Base-by-base conservation (phyloP, 768 basidiomycete species). In the Lactarius pseudohatsudake region DNA sequence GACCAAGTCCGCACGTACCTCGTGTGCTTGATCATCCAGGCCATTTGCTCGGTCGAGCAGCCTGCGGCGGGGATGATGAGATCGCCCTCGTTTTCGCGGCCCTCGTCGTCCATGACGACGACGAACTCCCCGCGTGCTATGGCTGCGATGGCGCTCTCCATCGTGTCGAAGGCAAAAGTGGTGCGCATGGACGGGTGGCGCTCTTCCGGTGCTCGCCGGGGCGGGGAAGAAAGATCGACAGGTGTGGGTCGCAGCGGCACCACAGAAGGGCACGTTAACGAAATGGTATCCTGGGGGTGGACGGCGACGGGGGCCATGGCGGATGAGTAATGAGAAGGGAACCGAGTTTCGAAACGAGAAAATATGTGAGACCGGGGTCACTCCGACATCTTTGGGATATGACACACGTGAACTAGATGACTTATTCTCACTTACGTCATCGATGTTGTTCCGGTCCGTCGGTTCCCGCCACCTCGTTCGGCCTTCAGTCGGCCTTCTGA, bases 71-170 rank as follows among this genome's bases (percentile, higher is more conserved):
- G 87, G 73, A 94, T 90, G 74, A 98, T 94, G 65, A 99, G 79
- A 76, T 99, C 97, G 2, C 97, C 96, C 75, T 99, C 97, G 75
- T 99, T 99, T 79, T 99, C 97, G 66, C 97, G 82, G 69, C 82
- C 81, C 77, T 97, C 92, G 77, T 98, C 96, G 76, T 99, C 97
- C 90, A 98, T 94, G 7, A 98, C 97, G 1, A 99, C 92, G 62
- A 99, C 82, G 70, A 98, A 95, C 74, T 96, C 92, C 1, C 96
- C 96, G 4, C 81, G 81, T 2, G 79, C 80, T 74, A 94, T 91
- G 3, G 91, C 90, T 6, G 76, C 83, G 32, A 98, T 76, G 0
- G 96, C 93, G 18, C 87, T 88, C 66, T 91, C 86, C 69, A 98
- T 85, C 0, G 85, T 65, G 72, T 98, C 94, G 71, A 98, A 96